A percentile compares a stretch with the other conserved stretches of the same genome.
Conservation (phyloP, 108 stramenopile genomes). For the Licmophora abbreviata region DNA sequence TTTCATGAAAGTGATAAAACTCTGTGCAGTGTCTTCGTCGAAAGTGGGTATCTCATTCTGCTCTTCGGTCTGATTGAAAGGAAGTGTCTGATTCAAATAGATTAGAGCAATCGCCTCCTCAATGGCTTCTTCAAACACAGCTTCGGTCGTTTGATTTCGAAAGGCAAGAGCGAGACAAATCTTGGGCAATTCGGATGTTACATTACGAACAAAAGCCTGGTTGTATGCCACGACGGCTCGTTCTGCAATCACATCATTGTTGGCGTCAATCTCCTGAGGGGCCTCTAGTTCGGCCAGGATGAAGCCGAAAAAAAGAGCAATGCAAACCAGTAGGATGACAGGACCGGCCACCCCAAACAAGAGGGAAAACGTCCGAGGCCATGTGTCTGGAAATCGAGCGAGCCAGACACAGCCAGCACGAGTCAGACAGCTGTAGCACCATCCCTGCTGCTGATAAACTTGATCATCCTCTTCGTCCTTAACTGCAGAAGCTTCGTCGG, state of each 20-base stretch:
- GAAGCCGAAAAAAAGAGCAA: constrained; percentile 16
- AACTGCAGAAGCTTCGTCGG: too few species aligned
- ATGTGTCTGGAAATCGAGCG: constrained; percentile 11
- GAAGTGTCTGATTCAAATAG: too few species aligned
- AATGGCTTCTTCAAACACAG: neutral
- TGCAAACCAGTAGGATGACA: constrained; percentile 15
- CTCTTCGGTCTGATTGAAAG: too few species aligned
- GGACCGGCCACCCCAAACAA: constrained; percentile 23
- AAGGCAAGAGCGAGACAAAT: neutral
- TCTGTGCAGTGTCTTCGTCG: neutral
- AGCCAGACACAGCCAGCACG: neutral
- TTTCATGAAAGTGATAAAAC: neutral
- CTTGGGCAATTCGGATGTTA: neutral
- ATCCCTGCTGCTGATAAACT: constrained; percentile 2
- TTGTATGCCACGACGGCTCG: neutral
- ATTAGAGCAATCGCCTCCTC: too few species aligned
- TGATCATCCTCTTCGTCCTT: too few species aligned
- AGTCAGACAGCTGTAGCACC: neutral
- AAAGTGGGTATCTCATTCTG: neutral
- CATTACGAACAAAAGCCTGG: neutral
- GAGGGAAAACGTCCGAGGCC: constrained; percentile 20
- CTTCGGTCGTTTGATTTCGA: neutral
- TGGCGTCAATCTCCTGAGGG: constrained; percentile 12
- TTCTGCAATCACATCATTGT: constrained; percentile 21
- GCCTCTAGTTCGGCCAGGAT: constrained; percentile 16